Percentiles rank a stretch among this genome's conserved stretches.
Conservation (phyloP, 1,139 yeast species). For the Pichia cactophila region DNA sequence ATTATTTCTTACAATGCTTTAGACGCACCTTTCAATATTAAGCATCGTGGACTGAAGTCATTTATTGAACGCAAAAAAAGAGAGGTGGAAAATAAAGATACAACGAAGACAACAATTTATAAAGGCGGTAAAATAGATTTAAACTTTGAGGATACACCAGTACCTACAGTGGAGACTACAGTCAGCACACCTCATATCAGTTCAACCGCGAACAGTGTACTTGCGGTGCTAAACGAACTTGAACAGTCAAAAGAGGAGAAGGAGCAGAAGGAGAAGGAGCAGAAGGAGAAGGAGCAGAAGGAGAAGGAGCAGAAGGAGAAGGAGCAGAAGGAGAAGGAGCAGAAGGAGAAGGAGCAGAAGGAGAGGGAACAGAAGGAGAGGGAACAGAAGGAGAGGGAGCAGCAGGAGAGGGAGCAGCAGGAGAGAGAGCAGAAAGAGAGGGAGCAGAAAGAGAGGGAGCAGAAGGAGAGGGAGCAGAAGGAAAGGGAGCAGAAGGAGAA, state of each 20-base stretch:
- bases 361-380: no score
- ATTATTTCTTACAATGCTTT: conserved; percentile 57
- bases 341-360: no score
- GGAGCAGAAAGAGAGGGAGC: no score
- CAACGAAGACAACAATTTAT: conserved; percentile 6
- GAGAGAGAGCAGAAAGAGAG: no score
- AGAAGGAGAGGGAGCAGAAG: no score
- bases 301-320: no score
- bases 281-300: background rate
- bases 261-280: background rate
- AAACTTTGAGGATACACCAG: conserved; percentile 6
- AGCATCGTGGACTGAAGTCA: conserved; percentile 19
- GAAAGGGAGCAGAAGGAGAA: no score
- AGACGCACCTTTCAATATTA: conserved; percentile 59
- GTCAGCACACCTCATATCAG: conserved; percentile 34
- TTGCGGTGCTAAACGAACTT: conserved; percentile 46
- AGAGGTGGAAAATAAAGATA: conserved; percentile 14
- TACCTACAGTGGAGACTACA: conserved; percentile 1
- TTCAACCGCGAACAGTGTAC: conserved; percentile 57
- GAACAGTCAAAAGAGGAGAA: background rate
- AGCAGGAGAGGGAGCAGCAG: no score
- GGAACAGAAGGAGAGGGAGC: no score
- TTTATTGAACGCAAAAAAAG: conserved; percentile 18
- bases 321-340: no score
- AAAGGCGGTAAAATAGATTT: conserved; percentile 20